Percentiles rank a stretch among this genome's conserved stretches.
Evolutionary conservation across 805 yeast species (phyloP).

Genomic region (Starmerella sp.): DNA sequence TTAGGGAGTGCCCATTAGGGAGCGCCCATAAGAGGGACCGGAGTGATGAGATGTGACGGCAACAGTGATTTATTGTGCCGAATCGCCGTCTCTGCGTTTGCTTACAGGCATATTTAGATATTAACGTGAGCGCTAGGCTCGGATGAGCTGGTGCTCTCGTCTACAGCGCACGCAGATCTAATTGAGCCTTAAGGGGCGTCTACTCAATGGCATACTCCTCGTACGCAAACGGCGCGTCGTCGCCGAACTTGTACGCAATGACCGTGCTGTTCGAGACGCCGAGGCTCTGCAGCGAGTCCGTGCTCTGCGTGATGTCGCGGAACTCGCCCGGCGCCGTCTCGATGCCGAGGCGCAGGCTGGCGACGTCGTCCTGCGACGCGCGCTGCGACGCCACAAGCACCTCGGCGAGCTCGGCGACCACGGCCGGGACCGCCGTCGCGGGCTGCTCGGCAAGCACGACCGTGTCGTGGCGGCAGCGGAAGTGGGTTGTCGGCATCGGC

Average conservation of each 20-base stretch:
- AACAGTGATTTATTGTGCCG: too few species aligned
- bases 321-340: conserved; percentile 10
- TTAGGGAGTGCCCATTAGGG: too few species aligned
- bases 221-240: conserved; percentile 14
- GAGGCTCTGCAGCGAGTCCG: conserved; percentile 7
- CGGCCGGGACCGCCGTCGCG: conserved; percentile 8
- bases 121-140: too few species aligned
- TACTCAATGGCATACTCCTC: conserved; percentile 6
- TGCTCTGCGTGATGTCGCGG: conserved; percentile 15
- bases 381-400: conserved; percentile 20
- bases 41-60: too few species aligned
- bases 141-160: too few species aligned
- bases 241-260: conserved; percentile 17
- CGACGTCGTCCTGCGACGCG: conserved; percentile 18
- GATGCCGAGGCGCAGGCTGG: conserved; percentile 18
- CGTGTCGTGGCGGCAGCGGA: conserved; percentile 10
- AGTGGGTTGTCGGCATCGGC: conserved; percentile 19
- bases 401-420: conserved; percentile 24
- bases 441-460: conserved; percentile 15
- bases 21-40: too few species aligned
- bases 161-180: too few species aligned
- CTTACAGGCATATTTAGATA: too few species aligned
- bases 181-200: too few species aligned
- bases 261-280: conserved; percentile 9
- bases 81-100: too few species aligned